phyloP scores from a whole-genome alignment of 2,329 filamentous ascomycete species.

The Trichoderma polysporum region DNA sequence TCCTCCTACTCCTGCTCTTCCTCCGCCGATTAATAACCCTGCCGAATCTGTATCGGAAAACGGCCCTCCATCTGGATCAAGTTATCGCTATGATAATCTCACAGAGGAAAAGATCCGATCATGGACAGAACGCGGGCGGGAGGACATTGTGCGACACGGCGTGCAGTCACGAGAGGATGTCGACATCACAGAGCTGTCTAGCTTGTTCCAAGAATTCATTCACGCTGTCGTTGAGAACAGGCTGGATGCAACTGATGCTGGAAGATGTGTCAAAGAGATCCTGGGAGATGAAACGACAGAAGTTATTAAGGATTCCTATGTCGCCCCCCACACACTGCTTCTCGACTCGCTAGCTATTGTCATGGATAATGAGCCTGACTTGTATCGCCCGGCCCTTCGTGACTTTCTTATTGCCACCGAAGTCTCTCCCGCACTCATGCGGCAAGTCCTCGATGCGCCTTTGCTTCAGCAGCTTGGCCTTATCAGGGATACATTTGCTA shows the following conservation, averaged over 20 bases:
- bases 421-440: slow-evolving; percentile 70
- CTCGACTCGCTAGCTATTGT: slow-evolving; percentile 81
- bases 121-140: slow-evolving; percentile 69
- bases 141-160: slow-evolving; percentile 65
- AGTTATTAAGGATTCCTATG: slow-evolving; percentile 49
- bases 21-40: slow-evolving; percentile 24
- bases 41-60: slow-evolving; percentile 29
- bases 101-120: slow-evolving; percentile 65
- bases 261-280: slow-evolving; percentile 71
- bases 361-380: slow-evolving; percentile 64
- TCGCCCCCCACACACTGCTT: slow-evolving; percentile 68
- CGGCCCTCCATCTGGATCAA: slow-evolving; percentile 39
- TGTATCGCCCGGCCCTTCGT: slow-evolving; percentile 54
- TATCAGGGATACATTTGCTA: slow-evolving; percentile 80
- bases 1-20: slow-evolving; percentile 25
- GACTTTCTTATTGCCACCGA: slow-evolving; percentile 70
- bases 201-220: slow-evolving; percentile 82
- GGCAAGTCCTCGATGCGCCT: slow-evolving; percentile 76
- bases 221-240: slow-evolving; percentile 70
- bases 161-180: slow-evolving; percentile 64
- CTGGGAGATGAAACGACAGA: slow-evolving; percentile 57
- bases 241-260: slow-evolving; percentile 67
- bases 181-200: slow-evolving; percentile 66
- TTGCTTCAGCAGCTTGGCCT: slow-evolving; percentile 75
- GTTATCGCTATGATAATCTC: slow-evolving; percentile 73